phyloP scores from a whole-genome alignment of 495 filamentous ascomycete genomes.

The Aspergillus haitiensis region DNA sequence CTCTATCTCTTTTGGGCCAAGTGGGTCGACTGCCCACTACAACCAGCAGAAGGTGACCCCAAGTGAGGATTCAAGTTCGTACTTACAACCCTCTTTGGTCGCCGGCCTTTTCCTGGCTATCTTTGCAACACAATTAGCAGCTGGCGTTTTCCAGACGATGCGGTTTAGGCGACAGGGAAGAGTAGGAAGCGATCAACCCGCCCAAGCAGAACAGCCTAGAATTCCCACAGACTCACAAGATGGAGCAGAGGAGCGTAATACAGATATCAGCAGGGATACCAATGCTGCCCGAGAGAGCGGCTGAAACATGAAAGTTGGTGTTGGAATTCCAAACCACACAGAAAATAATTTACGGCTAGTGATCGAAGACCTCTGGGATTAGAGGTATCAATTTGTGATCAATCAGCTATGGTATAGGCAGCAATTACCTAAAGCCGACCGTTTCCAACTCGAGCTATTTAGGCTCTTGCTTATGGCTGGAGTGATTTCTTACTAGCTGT shows the following conservation, averaged over 20 bases:
- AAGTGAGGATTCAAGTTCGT: slow-evolving; percentile 23
- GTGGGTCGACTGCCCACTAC: slow-evolving; percentile 16
- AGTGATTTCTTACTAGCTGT: neutral
- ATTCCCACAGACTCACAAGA: slow-evolving; percentile 16
- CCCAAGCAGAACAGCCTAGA: slow-evolving; percentile 7
- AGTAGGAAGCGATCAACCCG: slow-evolving; percentile 7
- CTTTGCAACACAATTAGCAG: slow-evolving; percentile 37
- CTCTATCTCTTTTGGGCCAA: slow-evolving; percentile 42
- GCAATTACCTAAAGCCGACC: no score
- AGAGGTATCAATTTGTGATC: no score
- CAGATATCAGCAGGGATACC: slow-evolving; percentile 4
- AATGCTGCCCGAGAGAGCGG: slow-evolving; percentile 8
- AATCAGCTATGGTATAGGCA: no score
- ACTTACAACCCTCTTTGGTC: slow-evolving; percentile 40
- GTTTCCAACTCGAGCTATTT: no score
- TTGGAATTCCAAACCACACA: neutral
- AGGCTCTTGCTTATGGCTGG: no score
- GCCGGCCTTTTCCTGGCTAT: slow-evolving; percentile 38
- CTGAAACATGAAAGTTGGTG: slow-evolving; percentile 1
- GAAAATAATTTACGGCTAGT: neutral
- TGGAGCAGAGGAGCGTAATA: slow-evolving; percentile 25
- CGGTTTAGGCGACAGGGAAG: slow-evolving; percentile 27
- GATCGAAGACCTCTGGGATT: no score
- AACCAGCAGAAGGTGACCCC: slow-evolving; percentile 13
- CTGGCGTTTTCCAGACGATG: slow-evolving; percentile 35